Conservation (phyloP, 495 filamentous ascomycete species). For the Saxispiralis lemnorum region DNA sequence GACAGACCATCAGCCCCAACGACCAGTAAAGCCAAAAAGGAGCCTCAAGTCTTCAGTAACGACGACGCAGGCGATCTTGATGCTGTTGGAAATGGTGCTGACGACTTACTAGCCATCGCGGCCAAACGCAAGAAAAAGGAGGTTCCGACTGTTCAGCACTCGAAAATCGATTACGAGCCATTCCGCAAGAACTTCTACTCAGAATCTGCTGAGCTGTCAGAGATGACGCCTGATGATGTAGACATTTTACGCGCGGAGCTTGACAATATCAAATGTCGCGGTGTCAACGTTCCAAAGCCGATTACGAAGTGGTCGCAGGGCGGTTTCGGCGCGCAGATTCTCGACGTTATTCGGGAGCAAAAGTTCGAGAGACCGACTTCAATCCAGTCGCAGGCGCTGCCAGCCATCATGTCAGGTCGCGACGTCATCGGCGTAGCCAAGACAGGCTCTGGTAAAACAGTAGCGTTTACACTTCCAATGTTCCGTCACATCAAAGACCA, state of each 20-base stretch:
- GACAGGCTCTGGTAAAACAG: constrained; percentile 96
- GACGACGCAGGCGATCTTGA: constrained; percentile 63
- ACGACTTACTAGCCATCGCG: constrained; percentile 72
- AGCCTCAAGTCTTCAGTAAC: constrained; percentile 67
- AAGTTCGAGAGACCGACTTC: constrained; percentile 81
- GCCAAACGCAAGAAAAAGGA: constrained; percentile 96
- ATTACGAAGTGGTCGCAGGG: constrained; percentile 95
- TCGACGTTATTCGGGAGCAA: constrained; percentile 70
- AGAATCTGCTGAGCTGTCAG: constrained; percentile 65
- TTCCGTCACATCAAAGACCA: constrained; percentile 97
- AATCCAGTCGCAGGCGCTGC: constrained; percentile 89
- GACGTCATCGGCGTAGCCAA: constrained; percentile 96
- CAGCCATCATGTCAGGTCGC: constrained; percentile 85
- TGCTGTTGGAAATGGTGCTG: constrained; percentile 54
- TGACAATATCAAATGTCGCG: constrained; percentile 84
- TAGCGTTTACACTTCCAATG: constrained; percentile 89
- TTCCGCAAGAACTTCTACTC: constrained; percentile 90
- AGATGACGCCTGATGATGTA: constrained; percentile 75
- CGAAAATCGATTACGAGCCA: constrained; percentile 63
- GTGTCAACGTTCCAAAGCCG: constrained; percentile 74
- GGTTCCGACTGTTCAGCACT: constrained; percentile 67
- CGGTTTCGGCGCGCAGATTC: constrained; percentile 65
- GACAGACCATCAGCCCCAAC: constrained; percentile 13
- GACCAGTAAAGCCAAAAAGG: constrained; percentile 22
- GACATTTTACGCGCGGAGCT: constrained; percentile 67